Evolutionary conservation across 345 rosid species (phyloP).

Genomic region (Psidium friedrichsthalianum): DNA sequence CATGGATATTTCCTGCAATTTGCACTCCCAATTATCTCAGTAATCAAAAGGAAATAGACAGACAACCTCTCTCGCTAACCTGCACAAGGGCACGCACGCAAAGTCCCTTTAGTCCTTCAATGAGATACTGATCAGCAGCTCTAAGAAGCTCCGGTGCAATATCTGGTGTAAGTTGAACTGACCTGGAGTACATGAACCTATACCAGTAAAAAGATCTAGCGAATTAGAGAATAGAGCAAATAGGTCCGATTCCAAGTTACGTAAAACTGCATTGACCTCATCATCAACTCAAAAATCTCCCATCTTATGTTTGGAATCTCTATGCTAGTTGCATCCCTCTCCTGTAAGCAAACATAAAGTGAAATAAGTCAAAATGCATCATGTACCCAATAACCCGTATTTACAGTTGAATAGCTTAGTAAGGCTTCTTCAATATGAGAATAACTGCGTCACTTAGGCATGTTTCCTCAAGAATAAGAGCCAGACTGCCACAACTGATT

Average conservation of each 20-base stretch:
- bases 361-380: too few relatives aligned
- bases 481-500: too few relatives aligned
- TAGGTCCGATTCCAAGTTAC: neutral
- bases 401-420: too few relatives aligned
- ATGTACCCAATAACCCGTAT: too few relatives aligned
- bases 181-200: constrained; percentile 92
- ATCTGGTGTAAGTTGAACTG: constrained; percentile 64
- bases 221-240: neutral
- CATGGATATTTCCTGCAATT: constrained; percentile 35
- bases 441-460: too few relatives aligned
- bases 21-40: neutral
- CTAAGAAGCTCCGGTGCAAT: constrained; percentile 90
- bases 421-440: too few relatives aligned
- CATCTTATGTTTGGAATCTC: constrained; percentile 96
- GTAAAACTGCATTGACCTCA: constrained; percentile 42
- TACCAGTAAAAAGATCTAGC: neutral
- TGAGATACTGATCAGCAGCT: constrained; percentile 97
- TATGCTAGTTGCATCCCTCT: constrained; percentile 89
- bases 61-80: constrained; percentile 29
- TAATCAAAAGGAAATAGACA: too few relatives aligned
- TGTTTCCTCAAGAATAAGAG: too few relatives aligned
- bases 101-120: constrained; percentile 90
- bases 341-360: constrained; percentile 22
- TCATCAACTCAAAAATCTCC: constrained; percentile 97
- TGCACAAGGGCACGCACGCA: constrained; percentile 87